Evolutionary conservation across 2,329 filamentous ascomycete species (phyloP).

Genomic region (Venturia carpophila): DNA sequence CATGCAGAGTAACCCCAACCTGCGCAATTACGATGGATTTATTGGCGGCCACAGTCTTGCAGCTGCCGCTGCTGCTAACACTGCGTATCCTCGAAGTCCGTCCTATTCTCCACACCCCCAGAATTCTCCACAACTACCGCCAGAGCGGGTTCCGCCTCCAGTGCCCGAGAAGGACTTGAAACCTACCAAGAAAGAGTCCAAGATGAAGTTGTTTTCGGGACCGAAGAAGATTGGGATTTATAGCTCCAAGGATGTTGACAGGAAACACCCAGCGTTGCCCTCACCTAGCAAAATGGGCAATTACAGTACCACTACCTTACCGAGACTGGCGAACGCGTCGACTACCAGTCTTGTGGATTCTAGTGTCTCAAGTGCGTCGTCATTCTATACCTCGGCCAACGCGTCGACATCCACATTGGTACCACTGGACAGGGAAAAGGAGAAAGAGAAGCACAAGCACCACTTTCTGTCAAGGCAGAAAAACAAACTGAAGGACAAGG

Average conservation of each 20-base stretch:
- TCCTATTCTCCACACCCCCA: constrained; percentile 34
- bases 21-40: constrained; percentile 53
- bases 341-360: constrained; percentile 62
- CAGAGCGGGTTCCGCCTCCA: constrained; percentile 23
- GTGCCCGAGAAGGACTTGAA: constrained; percentile 51
- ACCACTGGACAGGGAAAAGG: constrained; percentile 46
- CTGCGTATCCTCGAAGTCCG: constrained; percentile 61
- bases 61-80: constrained; percentile 64
- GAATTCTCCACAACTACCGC: constrained; percentile 28
- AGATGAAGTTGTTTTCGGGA: constrained; percentile 74
- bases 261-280: constrained; percentile 58
- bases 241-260: constrained; percentile 53
- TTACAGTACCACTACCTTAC: constrained; percentile 53
- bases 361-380: constrained; percentile 43
- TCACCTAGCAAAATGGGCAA: constrained; percentile 63
- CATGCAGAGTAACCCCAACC: constrained; percentile 15
- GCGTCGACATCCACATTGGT: constrained; percentile 69
- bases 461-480: constrained; percentile 74
- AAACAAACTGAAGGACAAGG: constrained; percentile 64
- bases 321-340: constrained; percentile 57
- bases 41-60: constrained; percentile 54
- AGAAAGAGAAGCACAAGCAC: constrained; percentile 64
- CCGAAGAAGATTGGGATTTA: constrained; percentile 65
- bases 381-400: constrained; percentile 67
- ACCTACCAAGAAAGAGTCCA: constrained; percentile 59